Conservation (phyloP, 345 rosid species). For the Acer negundo region DNA sequence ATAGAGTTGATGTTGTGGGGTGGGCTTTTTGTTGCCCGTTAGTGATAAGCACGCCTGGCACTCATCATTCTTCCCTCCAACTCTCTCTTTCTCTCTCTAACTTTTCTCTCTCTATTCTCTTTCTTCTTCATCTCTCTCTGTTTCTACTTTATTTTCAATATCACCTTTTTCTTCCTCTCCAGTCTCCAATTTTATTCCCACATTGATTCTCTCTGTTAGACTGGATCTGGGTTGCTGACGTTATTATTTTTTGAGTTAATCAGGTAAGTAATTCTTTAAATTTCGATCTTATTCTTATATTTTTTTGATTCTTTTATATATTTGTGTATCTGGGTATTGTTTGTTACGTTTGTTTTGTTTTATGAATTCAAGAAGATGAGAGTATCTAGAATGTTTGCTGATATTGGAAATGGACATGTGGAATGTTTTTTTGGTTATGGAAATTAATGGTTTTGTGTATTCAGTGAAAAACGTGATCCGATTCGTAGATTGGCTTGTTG, state of each 20-base stretch:
- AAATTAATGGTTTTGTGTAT: background rate
- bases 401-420: background rate
- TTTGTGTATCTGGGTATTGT: conserved; percentile 20
- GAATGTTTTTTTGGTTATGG: conserved; percentile 2
- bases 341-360: conserved; percentile 14
- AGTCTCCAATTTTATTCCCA: conserved; percentile 25
- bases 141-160: conserved; percentile 22
- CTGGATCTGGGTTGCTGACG: conserved; percentile 60
- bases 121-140: conserved; percentile 31
- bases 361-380: conserved; percentile 17
- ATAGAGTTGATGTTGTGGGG: conserved; percentile 35
- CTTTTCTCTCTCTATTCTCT: conserved; percentile 34
- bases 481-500: conserved; percentile 23
- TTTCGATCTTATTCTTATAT: background rate
- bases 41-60: conserved; percentile 99
- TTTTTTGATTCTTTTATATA: conserved; percentile 6
- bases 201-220: conserved; percentile 23
- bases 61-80: conserved; percentile 85
- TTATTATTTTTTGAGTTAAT: conserved; percentile 16
- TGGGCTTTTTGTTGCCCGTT: conserved; percentile 58
- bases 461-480: conserved; percentile 36
- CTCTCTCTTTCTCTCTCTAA: conserved; percentile 33
- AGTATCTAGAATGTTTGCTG: conserved; percentile 2
- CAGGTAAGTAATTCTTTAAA: conserved; percentile 34
- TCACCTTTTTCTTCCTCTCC: conserved; percentile 26